Percentiles rank a stretch among this genome's conserved stretches.
These are phyloP conservation scores for Litsea cubeba DNA, from an alignment of 164 flowering plant species.

Conservation along the genomic window DNA sequence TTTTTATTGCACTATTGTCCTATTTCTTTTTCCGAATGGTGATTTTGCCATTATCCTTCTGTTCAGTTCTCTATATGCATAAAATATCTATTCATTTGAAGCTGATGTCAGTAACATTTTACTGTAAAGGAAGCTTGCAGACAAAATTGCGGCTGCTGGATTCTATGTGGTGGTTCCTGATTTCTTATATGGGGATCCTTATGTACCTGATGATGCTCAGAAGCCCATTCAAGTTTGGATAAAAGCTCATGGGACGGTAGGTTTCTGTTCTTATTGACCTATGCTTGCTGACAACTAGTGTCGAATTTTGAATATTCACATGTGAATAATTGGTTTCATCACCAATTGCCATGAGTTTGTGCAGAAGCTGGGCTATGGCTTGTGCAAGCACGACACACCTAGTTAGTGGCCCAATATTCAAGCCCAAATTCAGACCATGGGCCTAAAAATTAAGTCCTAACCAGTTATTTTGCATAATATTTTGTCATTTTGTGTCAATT, in stretches of 20 bases:
- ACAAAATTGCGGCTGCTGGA: conserved; percentile 63
- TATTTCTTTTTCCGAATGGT: too few relatives aligned
- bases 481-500: too few relatives aligned
- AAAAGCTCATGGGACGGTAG: conserved; percentile 48
- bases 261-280: conserved; percentile 16
- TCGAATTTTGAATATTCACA: too few relatives aligned
- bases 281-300: background rate
- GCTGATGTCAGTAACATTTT: conserved; percentile 38
- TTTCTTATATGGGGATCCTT: conserved; percentile 57
- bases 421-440: too few relatives aligned
- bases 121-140: conserved; percentile 54
- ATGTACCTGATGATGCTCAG: conserved; percentile 25
- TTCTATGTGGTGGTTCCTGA: conserved; percentile 64
- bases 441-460: too few relatives aligned
- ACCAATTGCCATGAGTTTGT: too few relatives aligned
- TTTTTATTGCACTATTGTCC: too few relatives aligned
- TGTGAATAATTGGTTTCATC: too few relatives aligned
- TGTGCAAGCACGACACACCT: too few relatives aligned
- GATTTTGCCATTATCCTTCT: background rate
- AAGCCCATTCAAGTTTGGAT: conserved; percentile 40
- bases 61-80: background rate
- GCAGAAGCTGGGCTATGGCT: too few relatives aligned
- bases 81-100: background rate
- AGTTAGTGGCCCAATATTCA: too few relatives aligned
- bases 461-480: too few relatives aligned